These are phyloP conservation scores for Magnaporthales sp. DNA, from an alignment of 2,329 filamentous ascomycete species.

Conservation along the genomic window DNA sequence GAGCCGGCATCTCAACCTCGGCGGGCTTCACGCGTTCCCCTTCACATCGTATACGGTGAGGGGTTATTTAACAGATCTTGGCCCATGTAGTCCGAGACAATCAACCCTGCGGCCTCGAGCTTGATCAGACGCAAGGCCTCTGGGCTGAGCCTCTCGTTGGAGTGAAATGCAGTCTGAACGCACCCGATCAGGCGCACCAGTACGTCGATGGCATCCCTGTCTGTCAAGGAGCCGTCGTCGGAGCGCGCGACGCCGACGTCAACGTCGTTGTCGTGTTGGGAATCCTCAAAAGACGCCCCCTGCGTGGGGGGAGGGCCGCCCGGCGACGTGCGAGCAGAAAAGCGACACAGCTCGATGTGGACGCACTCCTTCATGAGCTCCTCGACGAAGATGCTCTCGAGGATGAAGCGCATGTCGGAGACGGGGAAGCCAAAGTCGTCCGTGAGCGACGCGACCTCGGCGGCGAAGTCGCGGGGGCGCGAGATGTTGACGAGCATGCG, in stretches of 20 bases:
- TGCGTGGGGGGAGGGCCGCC: background rate
- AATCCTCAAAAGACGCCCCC: background rate
- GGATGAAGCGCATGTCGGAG: background rate
- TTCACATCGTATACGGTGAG: background rate
- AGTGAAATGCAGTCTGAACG: background rate
- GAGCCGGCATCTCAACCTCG: background rate
- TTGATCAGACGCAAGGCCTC: conserved; percentile 1
- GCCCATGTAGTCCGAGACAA: background rate
- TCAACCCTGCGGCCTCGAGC: background rate
- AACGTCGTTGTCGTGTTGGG: background rate
- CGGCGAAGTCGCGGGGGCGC: background rate
- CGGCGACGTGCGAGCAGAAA: background rate
- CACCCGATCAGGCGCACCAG: conserved; percentile 1
- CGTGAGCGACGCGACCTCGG: background rate
- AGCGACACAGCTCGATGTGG: background rate
- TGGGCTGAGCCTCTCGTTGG: background rate
- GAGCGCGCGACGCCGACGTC: background rate
- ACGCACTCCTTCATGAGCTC: conserved; percentile 7
- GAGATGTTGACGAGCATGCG: conserved; percentile 2
- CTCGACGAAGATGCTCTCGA: conserved; percentile 1
- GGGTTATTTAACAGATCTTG: background rate
- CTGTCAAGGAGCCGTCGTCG: background rate
- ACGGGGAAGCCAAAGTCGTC: background rate
- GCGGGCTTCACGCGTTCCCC: background rate
- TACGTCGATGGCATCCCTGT: background rate